Percentiles rank a stretch among this genome's conserved stretches.
Conservation (phyloP, 345 rosid genomes). For the Salix caprea region DNA sequence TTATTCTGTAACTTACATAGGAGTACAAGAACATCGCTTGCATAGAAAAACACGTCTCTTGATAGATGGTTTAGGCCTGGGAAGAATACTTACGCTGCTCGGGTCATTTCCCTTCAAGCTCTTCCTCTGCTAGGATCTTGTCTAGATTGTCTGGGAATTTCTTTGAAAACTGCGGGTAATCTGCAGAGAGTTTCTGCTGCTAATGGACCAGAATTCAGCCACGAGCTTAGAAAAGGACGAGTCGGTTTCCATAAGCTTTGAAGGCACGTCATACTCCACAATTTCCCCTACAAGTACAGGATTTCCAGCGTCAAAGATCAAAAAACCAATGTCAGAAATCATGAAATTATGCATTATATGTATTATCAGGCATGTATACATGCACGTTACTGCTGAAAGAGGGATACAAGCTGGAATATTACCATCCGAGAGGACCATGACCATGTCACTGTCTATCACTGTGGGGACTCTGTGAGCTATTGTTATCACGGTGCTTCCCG, state of each 20-base stretch:
- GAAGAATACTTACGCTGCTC: too few species aligned
- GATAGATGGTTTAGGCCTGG: too few species aligned
- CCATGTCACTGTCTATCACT: constrained; percentile 22
- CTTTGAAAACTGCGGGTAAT: too few species aligned
- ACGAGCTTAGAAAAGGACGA: constrained; percentile 20
- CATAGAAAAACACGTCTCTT: too few species aligned
- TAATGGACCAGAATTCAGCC: constrained; percentile 24
- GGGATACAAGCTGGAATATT: neutral
- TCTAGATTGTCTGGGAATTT: too few species aligned
- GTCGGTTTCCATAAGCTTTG: constrained; percentile 20
- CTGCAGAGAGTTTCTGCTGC: constrained; percentile 8
- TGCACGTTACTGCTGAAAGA: neutral
- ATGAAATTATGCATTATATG: too few species aligned
- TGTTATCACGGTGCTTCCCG: constrained; percentile 21
- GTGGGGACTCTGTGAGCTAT: constrained; percentile 26
- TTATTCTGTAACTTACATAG: too few species aligned
- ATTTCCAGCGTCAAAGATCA: neutral
- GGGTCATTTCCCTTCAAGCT: too few species aligned
- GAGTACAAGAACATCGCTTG: too few species aligned
- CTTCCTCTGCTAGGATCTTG: too few species aligned
- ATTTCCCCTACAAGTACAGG: constrained; percentile 9
- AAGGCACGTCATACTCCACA: constrained; percentile 17
- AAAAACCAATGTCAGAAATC: neutral
- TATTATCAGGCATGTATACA: too few species aligned
- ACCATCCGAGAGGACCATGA: constrained; percentile 23